Conservation (phyloP, 352 stramenopile species). For the Phytophthora pistaciae region DNA sequence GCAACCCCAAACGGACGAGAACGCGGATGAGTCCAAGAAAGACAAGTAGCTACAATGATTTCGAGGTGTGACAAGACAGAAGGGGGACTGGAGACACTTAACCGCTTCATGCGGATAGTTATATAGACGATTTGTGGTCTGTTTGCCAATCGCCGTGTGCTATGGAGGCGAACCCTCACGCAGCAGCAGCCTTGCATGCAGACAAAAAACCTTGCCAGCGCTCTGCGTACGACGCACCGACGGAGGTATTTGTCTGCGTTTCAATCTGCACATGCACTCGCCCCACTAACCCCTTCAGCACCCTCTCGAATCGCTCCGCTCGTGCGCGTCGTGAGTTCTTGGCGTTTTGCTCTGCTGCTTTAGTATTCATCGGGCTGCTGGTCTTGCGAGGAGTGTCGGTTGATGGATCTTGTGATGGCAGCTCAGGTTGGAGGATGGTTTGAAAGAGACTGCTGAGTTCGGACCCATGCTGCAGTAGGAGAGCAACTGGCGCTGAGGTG, state of each 20-base stretch:
- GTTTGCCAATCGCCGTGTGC: background rate
- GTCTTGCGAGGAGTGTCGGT: background rate
- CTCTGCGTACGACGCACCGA: background rate
- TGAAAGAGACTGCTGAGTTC: constrained; percentile 30
- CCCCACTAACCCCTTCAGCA: constrained; percentile 32
- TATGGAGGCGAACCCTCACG: constrained; percentile 12
- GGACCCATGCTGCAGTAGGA: constrained; percentile 17
- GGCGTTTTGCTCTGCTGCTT: constrained; percentile 6
- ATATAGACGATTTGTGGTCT: background rate
- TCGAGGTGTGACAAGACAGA: background rate
- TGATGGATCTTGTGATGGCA: background rate
- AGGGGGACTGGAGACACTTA: background rate
- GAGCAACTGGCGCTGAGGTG: constrained; percentile 13
- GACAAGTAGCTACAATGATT: constrained; percentile 28
- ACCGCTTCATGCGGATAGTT: background rate
- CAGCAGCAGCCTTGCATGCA: constrained; percentile 15
- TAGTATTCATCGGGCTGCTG: background rate
- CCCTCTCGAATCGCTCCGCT: constrained; percentile 13
- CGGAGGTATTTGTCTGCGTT: background rate
- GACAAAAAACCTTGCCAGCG: constrained; percentile 23
- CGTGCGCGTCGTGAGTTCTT: constrained; percentile 8
- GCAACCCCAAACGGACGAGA: constrained; percentile 19
- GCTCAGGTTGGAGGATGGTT: constrained; percentile 11
- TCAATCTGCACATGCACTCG: constrained; percentile 22
- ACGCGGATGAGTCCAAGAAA: constrained; percentile 32